Conservation (phyloP, 768 basidiomycete genomes). For the Steccherinum ochraceum region DNA sequence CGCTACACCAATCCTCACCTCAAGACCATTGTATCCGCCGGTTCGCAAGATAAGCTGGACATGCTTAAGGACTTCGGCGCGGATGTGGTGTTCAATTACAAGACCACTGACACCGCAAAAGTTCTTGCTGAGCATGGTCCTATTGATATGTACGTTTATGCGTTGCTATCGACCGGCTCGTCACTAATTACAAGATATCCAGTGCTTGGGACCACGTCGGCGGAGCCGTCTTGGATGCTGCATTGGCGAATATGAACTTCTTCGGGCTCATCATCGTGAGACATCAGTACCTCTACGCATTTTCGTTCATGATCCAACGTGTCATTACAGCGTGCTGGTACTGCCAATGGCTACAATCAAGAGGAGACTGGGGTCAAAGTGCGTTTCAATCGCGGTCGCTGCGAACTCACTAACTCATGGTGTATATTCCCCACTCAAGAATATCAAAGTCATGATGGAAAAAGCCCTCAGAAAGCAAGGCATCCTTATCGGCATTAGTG, state of each 20-base stretch:
- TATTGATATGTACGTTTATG: constrained; percentile 37
- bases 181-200: too few relatives aligned
- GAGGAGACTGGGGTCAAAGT: constrained; percentile 8
- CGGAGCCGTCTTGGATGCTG: constrained; percentile 21
- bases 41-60: constrained; percentile 64
- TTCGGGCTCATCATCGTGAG: constrained; percentile 22
- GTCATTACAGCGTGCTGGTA: constrained; percentile 1
- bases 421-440: too few relatives aligned
- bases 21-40: constrained; percentile 67
- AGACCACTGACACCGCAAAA: constrained; percentile 46
- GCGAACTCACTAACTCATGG: too few relatives aligned
- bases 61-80: constrained; percentile 54
- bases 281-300: constrained; percentile 16
- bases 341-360: constrained; percentile 3
- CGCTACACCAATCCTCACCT: constrained; percentile 28
- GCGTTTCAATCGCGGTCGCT: not conserved
- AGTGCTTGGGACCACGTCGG: constrained; percentile 29
- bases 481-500: constrained; percentile 21
- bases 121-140: constrained; percentile 52
- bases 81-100: constrained; percentile 71
- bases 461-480: constrained; percentile 22
- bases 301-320: not conserved
- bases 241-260: constrained; percentile 11
- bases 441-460: constrained; percentile 17
- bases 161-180: not conserved